Evolutionary conservation across 257 asterid genomes (phyloP), one percentile per base, ranked within the genome.

Genomic region (Linaria vulgaris): DNA sequence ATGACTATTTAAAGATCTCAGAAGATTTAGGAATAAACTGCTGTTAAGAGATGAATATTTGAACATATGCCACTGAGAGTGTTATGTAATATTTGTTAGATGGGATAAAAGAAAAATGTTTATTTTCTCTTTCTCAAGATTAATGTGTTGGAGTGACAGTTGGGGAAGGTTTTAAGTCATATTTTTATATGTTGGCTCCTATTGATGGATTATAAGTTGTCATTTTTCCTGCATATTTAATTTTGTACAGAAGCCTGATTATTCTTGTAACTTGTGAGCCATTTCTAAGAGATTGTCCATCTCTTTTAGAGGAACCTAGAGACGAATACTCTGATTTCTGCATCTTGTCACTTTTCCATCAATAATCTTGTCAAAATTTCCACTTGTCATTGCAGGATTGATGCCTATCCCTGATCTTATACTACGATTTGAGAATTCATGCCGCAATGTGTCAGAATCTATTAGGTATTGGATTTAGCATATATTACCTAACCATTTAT

Each of bases 371-470:
- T 46, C 53, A 38, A 55, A 55, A 45, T 44, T 56, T 61, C 75
- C 57, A 68, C 66, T 55, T 58, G 64, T 49, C 72, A 41, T 68
- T 81, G 82, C 88, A 94, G 99, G 97, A 61, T 79, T 87, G 82
- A 87, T 94, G 78, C 76, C 91, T 45, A 75, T 90, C 64, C 91
- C 95, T 52, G 96, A 94, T 72, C 71, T 94, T 86, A 86, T 94
- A 67, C 72, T 85, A 68, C 85, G 79, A 55, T 89, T 90, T 77
- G 99, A 90, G 81, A 79, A 73, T 71, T 84, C 91, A 68, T 94
- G 97, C 76, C 97, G 97, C 64, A 69, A 69, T 61, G 92, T 86
- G 63, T 94, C 99, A 25, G 95, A 90, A 72, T 80, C 95, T 49
- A 85, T 94, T 34, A 87, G 97, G 99, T 94, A 52, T 39, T 71